Base-by-base conservation (phyloP, 176 grass and related monocot genomes). In the Oryza nivara region DNA sequence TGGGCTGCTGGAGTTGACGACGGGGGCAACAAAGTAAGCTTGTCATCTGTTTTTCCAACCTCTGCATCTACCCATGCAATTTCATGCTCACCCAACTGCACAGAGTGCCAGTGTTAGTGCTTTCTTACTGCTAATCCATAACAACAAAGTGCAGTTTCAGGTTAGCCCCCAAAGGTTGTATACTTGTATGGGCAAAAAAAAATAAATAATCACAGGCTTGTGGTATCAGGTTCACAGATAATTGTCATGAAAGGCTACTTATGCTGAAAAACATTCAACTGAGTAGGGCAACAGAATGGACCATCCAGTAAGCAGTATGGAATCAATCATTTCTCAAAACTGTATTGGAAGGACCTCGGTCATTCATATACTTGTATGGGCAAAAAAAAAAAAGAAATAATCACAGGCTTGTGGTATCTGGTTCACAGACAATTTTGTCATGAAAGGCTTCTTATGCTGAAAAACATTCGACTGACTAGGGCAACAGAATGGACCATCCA, bases 21-120 rank as follows among this genome's bases (percentile, higher is more conserved):
- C 9, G 87, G 88, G 44, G 95, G 89, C n/a, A 93, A 73, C n/a
- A 98, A 86, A 73, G 80, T 92, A 77, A 95, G 87, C 79, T 89
- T 97, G 44, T 95, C 85, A 35, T 91, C 67, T 65, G 75, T 83
- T 71, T 90, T 95, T 85, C 93, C 91, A 49, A 92, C 83, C 78
- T 90, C 86, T 15, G 92, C 88, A 92, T 98, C 92, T 7, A 92
- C 54, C 95, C 89, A 93, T 68, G 95, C 89, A 77, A 95, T 98
- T 86, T 98, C 95, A 90, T 95, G 85, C 63, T 93, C 95, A 49
- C 92, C 92, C 83, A 97, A 76, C 92, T 97, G 81, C 82, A 83
- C 35, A 61, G 7, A 80, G 65, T 65, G 41, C 26, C 46, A 58
- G 34, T 70, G 68, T 85, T 73, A 89, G 19, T 17, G 26, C 44